Evolutionary conservation across 495 filamentous ascomycete genomes (phyloP), one percentile per base, ranked within the genome.

Genomic region (Neurospora sublineolata): DNA sequence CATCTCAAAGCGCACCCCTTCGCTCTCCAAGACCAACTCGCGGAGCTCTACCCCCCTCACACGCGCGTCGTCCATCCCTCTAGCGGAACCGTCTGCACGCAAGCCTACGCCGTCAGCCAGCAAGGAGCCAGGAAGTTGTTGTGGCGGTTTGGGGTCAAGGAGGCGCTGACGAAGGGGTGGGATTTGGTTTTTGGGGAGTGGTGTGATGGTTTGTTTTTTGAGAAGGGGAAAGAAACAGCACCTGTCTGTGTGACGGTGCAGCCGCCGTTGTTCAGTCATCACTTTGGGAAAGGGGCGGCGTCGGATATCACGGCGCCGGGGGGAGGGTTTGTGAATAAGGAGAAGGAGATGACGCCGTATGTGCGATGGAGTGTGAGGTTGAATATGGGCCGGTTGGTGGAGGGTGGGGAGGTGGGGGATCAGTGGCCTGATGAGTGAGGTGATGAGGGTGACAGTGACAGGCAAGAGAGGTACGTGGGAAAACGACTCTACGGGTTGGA

Each of bases 251-350:
- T 85, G 36, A 85, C 84, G 4, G 79, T 81, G 11, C 82, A 84
- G 46, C 84, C 84, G 18, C 84, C 84, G n/a, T 71, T 85, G 27
- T 82, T 85, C 70, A 84, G 82, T 23, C 84, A 85, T 37, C 80
- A 80, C 37, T 83, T 79, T 73, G 79, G 79, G 0, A 78, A 76
- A 20, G 80, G 77, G 9, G 80, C 78, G 2, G 76, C 77, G 18
- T 84, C 83, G 30, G 74, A 85, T 71, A 85, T 85, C 67, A 79
- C 77, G 70, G 80, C 81, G 0, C 79, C 83, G 3, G 84, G 84
- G 0, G 84, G 84, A 0, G 84, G 83, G 16, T 83, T 80, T 60
- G 75, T 83, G 8, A 80, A 78, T 30, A 79, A 74, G 11, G 76
- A 78, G 8, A 83, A 80, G 70, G 79, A 79, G 69, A 81, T 82